Conservation (phyloP, 2,329 filamentous ascomycete genomes). For the Colletotrichum agaves region DNA sequence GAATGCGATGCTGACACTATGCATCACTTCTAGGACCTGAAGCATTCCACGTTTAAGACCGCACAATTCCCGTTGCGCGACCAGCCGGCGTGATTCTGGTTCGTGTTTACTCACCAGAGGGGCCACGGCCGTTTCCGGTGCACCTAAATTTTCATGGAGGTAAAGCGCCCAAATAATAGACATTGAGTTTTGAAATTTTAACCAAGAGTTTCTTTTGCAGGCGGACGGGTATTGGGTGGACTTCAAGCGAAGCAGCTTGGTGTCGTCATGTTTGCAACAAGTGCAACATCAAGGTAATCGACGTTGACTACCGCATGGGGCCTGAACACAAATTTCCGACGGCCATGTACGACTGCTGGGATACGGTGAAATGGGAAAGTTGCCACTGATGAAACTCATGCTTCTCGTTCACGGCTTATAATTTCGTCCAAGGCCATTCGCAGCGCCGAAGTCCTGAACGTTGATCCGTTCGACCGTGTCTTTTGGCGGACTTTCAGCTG, state of each 20-base stretch:
- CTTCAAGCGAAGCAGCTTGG: conserved; percentile 43
- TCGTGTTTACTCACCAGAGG: conserved; percentile 43
- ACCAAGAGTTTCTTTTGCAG: conserved; percentile 13
- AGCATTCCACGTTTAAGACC: conserved; percentile 22
- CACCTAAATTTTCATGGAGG: conserved; percentile 44
- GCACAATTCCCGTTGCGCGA: conserved; percentile 41
- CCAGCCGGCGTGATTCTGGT: conserved; percentile 42
- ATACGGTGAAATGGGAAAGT: conserved; percentile 44
- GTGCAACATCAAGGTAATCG: conserved; percentile 43
- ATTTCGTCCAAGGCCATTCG: conserved; percentile 17
- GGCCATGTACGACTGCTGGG: conserved; percentile 43
- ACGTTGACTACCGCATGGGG: conserved; percentile 45
- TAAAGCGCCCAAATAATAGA: background rate
- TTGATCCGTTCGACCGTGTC: conserved; percentile 39
- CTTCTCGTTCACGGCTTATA: background rate
- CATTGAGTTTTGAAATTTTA: background rate
- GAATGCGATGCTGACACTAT: rapidly evolving
- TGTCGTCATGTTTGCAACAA: conserved; percentile 43
- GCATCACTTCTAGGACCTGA: conserved; percentile 15
- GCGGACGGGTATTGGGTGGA: conserved; percentile 43
- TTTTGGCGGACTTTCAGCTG: conserved; percentile 42
- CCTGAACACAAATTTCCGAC: conserved; percentile 42
- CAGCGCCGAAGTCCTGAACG: conserved; percentile 34
- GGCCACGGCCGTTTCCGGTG: conserved; percentile 42
- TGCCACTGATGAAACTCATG: background rate